Evolutionary conservation across 2,329 filamentous ascomycete genomes (phyloP).

Genomic region (Hypoxylon sp.): DNA sequence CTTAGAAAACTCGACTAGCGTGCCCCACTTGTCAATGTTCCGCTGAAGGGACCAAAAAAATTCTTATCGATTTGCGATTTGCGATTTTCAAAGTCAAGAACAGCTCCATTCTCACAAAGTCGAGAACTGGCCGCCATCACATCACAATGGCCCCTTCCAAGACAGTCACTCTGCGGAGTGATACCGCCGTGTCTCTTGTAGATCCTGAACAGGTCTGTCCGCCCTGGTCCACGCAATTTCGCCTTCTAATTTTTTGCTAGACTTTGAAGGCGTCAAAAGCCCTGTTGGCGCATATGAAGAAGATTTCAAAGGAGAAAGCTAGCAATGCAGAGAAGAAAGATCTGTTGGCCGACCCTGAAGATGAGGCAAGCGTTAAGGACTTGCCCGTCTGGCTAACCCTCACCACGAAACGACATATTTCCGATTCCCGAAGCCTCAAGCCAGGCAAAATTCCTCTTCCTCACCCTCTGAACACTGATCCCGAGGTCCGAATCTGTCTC

Average conservation of each 20-base stretch:
- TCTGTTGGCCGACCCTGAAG: slow-evolving; percentile 63
- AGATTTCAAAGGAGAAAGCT: slow-evolving; percentile 62
- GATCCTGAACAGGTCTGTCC: slow-evolving; percentile 53
- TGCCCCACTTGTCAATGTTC: slow-evolving; percentile 18
- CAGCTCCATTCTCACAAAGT: slow-evolving; percentile 15
- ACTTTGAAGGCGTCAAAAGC: slow-evolving; percentile 73
- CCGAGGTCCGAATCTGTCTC: slow-evolving; percentile 73
- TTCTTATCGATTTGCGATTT: slow-evolving; percentile 30
- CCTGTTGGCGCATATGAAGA: slow-evolving; percentile 72
- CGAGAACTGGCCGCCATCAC: slow-evolving; percentile 14
- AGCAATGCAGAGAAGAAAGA: slow-evolving; percentile 65
- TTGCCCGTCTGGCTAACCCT: slow-evolving; percentile 72
- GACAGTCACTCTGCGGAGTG: slow-evolving; percentile 50
- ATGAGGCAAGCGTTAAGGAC: slow-evolving; percentile 59
- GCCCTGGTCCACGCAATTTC: not conserved
- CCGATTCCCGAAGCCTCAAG: slow-evolving; percentile 78
- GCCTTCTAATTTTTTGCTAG: slow-evolving; percentile 52
- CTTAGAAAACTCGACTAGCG: slow-evolving; percentile 8
- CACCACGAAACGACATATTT: slow-evolving; percentile 74
- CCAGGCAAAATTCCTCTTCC: slow-evolving; percentile 85
- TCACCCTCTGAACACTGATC: slow-evolving; percentile 77
- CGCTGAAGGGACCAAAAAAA: slow-evolving; percentile 28
- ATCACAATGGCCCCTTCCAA: slow-evolving; percentile 53
- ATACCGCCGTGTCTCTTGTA: slow-evolving; percentile 50
- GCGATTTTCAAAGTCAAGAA: slow-evolving; percentile 19